A percentile compares a stretch with the other conserved stretches of the same genome.
These are phyloP conservation scores for Pleurotus eryngii DNA, from an alignment of 768 basidiomycete species.

Conservation along the genomic window DNA sequence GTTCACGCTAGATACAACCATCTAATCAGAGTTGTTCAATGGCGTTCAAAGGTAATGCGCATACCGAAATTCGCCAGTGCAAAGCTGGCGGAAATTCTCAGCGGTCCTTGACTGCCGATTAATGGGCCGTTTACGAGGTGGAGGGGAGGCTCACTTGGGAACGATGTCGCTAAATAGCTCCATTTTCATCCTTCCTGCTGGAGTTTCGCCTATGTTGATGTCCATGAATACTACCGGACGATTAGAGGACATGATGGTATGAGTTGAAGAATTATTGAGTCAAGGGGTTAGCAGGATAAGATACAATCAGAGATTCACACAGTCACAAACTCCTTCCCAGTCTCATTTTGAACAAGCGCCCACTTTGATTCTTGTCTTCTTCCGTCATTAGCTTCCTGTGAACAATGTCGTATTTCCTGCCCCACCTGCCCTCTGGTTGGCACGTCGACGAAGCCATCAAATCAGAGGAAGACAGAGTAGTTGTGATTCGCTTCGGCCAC, in stretches of 20 bases:
- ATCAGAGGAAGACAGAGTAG: slow-evolving; percentile 94
- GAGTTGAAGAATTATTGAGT: no score
- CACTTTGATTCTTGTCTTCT: neutral
- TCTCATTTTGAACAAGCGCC: neutral
- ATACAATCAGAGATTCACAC: neutral
- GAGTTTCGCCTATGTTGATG: slow-evolving; percentile 93
- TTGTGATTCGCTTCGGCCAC: slow-evolving; percentile 92
- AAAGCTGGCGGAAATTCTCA: slow-evolving; percentile 96
- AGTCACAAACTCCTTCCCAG: neutral
- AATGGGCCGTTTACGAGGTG: neutral
- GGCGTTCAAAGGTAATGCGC: slow-evolving; percentile 9
- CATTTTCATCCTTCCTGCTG: slow-evolving; percentile 94
- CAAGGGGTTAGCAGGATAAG: neutral
- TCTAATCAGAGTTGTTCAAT: neutral
- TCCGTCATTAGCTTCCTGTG: neutral
- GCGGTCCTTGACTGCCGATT: slow-evolving; percentile 63
- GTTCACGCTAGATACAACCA: slow-evolving; percentile 54
- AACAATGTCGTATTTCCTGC: slow-evolving; percentile 86
- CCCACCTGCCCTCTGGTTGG: slow-evolving; percentile 90
- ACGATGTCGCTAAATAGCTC: slow-evolving; percentile 95
- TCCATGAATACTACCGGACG: slow-evolving; percentile 98
- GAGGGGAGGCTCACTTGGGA: slow-evolving; percentile 65
- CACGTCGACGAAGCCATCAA: slow-evolving; percentile 99
- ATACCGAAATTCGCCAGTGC: slow-evolving; percentile 94
- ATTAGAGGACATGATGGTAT: slow-evolving; percentile 15